Conservation (phyloP, 805 yeast genomes). For the Dipodascus geniculatus region DNA sequence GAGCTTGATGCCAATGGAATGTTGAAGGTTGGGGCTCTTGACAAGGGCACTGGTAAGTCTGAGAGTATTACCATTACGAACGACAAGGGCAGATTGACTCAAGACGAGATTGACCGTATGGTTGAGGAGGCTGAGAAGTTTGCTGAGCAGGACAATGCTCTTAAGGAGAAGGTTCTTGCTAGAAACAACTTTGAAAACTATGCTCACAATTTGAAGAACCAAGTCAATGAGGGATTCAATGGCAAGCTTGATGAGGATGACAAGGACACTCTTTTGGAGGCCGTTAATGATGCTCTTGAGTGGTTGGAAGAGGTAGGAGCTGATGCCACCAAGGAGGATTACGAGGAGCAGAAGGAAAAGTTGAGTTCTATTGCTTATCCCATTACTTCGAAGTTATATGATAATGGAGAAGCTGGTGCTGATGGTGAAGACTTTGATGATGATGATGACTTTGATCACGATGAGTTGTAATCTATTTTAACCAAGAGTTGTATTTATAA, state of each 20-base stretch:
- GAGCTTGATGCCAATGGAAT: conserved; percentile 82
- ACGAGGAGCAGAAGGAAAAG: conserved; percentile 80
- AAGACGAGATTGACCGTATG: conserved; percentile 95
- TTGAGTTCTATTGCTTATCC: conserved; percentile 79
- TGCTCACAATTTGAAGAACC: conserved; percentile 71
- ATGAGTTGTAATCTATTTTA: conserved; percentile 33
- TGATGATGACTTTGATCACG: conserved; percentile 51
- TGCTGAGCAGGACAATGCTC: conserved; percentile 80
- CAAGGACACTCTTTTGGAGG: conserved; percentile 78
- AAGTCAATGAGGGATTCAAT: conserved; percentile 52
- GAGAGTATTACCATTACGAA: conserved; percentile 86
- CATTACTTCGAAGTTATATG: conserved; percentile 79
- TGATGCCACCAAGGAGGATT: conserved; percentile 83
- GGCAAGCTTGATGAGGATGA: conserved; percentile 81
- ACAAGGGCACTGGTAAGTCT: conserved; percentile 88
- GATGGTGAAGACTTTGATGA: conserved; percentile 42
- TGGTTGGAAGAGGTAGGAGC: conserved; percentile 83
- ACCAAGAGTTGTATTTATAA: background rate
- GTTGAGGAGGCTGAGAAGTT: conserved; percentile 93
- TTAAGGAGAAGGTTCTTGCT: conserved; percentile 77
- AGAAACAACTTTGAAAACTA: conserved; percentile 83
- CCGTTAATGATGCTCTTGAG: conserved; percentile 74
- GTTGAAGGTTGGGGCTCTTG: conserved; percentile 75
- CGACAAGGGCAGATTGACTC: conserved; percentile 86
- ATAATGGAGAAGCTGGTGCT: conserved; percentile 35